Evolutionary conservation across 2,329 filamentous ascomycete genomes (phyloP).

Genomic region (Fusarium nematophilum): DNA sequence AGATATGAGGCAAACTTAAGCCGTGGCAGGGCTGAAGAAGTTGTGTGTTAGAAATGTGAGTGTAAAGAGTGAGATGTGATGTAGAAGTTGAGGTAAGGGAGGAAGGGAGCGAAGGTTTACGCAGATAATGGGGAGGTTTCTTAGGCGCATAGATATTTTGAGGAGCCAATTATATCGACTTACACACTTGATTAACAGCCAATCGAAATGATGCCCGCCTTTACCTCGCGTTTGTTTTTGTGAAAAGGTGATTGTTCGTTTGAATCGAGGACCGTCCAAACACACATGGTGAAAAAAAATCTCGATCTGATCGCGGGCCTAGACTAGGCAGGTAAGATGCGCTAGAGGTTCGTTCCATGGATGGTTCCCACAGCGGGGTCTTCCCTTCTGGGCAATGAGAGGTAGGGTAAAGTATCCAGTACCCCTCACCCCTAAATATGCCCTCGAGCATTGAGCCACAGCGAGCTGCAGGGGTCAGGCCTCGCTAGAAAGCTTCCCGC

Average conservation of each 20-base stretch:
- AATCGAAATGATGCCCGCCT: not conserved
- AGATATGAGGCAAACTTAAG: not conserved
- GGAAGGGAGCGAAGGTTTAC: not conserved
- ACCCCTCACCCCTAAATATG: constrained; percentile 7
- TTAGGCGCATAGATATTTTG: constrained; percentile 2
- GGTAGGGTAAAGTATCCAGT: constrained; percentile 12
- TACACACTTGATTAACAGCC: not conserved
- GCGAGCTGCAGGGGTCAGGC: constrained; percentile 5
- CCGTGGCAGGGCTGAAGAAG: not conserved
- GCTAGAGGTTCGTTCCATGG: constrained; percentile 1
- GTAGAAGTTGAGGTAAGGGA: not conserved
- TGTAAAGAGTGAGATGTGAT: constrained; percentile 3
- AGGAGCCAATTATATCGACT: not conserved
- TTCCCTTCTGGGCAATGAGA: constrained; percentile 14
- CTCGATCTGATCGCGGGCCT: constrained; percentile 16
- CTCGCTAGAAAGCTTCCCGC: not conserved
- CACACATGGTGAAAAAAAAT: constrained; percentile 23
- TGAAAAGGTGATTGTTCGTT: constrained; percentile 5
- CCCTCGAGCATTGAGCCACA: not conserved
- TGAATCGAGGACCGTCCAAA: constrained; percentile 8
- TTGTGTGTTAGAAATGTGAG: not conserved
- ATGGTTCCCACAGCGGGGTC: constrained; percentile 12
- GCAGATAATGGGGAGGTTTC: not conserved
- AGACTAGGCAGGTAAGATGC: constrained; percentile 4
- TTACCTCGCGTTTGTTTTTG: constrained; percentile 5